Base-by-base conservation (phyloP, 2,329 filamentous ascomycete species). In the Cladosporium sp. region DNA sequence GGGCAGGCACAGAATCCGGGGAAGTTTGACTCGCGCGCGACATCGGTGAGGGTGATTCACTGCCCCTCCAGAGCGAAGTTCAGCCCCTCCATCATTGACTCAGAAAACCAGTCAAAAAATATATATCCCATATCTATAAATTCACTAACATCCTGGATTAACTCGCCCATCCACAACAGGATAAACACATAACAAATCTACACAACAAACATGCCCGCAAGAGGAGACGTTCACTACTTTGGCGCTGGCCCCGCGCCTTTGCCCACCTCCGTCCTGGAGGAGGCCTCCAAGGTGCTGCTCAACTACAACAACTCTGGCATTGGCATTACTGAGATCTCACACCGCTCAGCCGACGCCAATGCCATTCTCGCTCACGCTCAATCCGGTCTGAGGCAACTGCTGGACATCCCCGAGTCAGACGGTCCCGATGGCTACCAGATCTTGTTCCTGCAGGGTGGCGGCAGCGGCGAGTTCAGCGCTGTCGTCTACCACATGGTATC, bases 221-320 rank as follows among this genome's bases (percentile, higher is more conserved):
- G 88, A 69, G 76, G 82, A 60, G 84, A 92, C 56, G 80, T 93
- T 66, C 79, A 84, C 57, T 93, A 94, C 72, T 95, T 95, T 61
- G 90, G 91, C 54, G 91, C 92, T 47, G 92, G 92, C 55, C 92
- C 92, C 42, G 90, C 92, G n/a, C 76, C 82, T 27, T 78, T 97
- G 15, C 91, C 91, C 19, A 94, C 88, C 11, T 72, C 80, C 3
- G 87, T 96, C 18, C 80, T 96, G 43, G 82, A 93, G 68, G 77
- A 76, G 38, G 90, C 88, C 43, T 83, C 89, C 1, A 68, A 82
- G 65, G 86, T 87, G 1, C 82, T 97, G 4, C 70, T 95, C 57
- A 86, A 96, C 75, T 95, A 83, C 74, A 76, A 92, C 40, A 76
- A 80, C 66, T 88, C 83, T 33, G 92, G 92, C 51, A 78, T 96